Percentiles rank a stretch among this genome's conserved stretches.
These are phyloP conservation scores for Elsinoe fawcettii DNA, from an alignment of 2,329 filamentous ascomycete species.

Conservation along the genomic window DNA sequence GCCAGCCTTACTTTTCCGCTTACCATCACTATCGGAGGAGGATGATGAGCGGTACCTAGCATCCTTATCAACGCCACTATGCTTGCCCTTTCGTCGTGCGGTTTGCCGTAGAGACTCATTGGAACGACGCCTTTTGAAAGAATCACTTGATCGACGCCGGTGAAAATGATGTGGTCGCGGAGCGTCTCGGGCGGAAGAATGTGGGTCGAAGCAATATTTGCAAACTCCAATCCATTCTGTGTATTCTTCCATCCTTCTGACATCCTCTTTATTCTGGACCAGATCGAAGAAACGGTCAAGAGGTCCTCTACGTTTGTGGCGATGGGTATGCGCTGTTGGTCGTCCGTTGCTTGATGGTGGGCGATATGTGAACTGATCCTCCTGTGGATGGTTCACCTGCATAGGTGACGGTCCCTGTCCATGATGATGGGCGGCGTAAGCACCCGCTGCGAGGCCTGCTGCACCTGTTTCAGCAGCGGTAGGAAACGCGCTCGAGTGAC, in stretches of 20 bases:
- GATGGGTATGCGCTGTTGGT: neutral
- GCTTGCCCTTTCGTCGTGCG: constrained; percentile 19
- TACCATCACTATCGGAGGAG: constrained; percentile 3
- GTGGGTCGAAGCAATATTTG: constrained; percentile 57
- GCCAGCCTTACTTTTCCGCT: constrained; percentile 38
- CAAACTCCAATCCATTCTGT: constrained; percentile 60
- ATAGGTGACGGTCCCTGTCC: neutral
- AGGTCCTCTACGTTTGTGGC: constrained; percentile 48
- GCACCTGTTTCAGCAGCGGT: constrained; percentile 13
- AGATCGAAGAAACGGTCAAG: constrained; percentile 50
- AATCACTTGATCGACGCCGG: constrained; percentile 39
- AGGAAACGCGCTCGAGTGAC: constrained; percentile 13
- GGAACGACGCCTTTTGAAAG: constrained; percentile 25
- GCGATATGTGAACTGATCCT: constrained; percentile 8
- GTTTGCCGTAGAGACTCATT: constrained; percentile 26
- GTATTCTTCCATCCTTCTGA: constrained; percentile 59
- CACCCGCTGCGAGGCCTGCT: constrained; percentile 16
- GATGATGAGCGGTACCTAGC: constrained; percentile 47
- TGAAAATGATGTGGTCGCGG: constrained; percentile 54
- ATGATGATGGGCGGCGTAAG: constrained; percentile 21
- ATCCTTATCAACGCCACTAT: constrained; percentile 50
- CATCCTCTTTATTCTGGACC: constrained; percentile 58
- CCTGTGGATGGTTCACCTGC: constrained; percentile 9
- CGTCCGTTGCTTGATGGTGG: neutral
- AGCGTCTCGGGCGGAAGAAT: constrained; percentile 48